phyloP scores from a whole-genome alignment of 202 grass and related monocot species.

The Brachypodium distachyon region DNA sequence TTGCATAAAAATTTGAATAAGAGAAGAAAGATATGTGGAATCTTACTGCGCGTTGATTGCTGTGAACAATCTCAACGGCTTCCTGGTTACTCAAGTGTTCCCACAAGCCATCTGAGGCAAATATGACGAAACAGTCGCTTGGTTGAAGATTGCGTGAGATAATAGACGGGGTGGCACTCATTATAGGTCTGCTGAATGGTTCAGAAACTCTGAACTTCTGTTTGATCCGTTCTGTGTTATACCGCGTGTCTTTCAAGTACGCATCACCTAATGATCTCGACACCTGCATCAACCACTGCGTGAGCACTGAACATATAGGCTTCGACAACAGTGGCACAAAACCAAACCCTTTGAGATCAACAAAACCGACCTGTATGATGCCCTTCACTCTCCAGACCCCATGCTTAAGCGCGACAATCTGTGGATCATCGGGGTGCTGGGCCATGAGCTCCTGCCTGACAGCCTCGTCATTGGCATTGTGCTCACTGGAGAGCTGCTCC shows the following conservation, averaged over 20 bases:
- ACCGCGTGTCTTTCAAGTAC: slow-evolving; percentile 62
- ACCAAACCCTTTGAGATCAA: background rate
- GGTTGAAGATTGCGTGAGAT: slow-evolving; percentile 55
- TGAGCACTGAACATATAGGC: slow-evolving; percentile 3
- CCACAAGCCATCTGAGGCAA: slow-evolving; percentile 93
- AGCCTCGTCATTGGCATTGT: slow-evolving; percentile 79
- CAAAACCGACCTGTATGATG: slow-evolving; percentile 76
- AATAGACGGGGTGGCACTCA: slow-evolving; percentile 64
- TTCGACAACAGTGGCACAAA: background rate
- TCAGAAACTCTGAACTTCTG: slow-evolving; percentile 76
- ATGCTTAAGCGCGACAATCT: slow-evolving; percentile 84
- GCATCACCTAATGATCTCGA: slow-evolving; percentile 84
- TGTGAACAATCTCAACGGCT: slow-evolving; percentile 83
- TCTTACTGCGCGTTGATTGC: slow-evolving; percentile 70
- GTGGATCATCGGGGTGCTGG: slow-evolving; percentile 65
- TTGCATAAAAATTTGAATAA: background rate
- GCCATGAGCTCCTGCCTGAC: slow-evolving; percentile 74
- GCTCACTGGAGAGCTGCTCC: slow-evolving; percentile 64
- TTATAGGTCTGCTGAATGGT: slow-evolving; percentile 59
- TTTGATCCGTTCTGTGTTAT: slow-evolving; percentile 73
- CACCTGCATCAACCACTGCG: slow-evolving; percentile 41
- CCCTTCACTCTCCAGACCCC: slow-evolving; percentile 93
- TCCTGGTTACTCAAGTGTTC: slow-evolving; percentile 84
- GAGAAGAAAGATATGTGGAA: background rate
- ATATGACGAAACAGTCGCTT: slow-evolving; percentile 74